Conservation (phyloP, 345 rosid genomes). For the Eucalyptus sp. region DNA sequence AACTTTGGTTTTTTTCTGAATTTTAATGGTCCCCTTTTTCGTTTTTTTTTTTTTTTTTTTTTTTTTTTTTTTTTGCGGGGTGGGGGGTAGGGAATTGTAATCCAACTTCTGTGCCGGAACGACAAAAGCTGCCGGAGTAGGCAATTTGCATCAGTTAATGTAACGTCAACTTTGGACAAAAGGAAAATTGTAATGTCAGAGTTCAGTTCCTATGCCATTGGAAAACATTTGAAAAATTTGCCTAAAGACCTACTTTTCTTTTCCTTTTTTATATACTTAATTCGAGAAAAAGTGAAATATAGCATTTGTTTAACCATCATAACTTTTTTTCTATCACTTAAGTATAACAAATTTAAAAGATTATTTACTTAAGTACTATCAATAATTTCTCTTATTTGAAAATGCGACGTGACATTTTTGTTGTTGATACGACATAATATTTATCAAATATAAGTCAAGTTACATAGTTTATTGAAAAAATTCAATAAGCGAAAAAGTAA, state of each 20-base stretch:
- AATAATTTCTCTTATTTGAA: fast-evolving
- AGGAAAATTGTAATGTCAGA: too few relatives aligned
- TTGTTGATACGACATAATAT: fast-evolving
- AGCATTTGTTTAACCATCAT: fast-evolving
- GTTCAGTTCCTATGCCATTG: background rate
- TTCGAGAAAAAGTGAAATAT: background rate
- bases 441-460: background rate
- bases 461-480: fast-evolving
- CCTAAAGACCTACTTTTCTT: background rate
- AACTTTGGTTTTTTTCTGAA: background rate
- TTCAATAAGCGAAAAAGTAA: background rate
- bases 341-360: fast-evolving
- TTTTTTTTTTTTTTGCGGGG: background rate
- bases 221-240: background rate
- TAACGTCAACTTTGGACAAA: background rate
- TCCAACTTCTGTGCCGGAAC: background rate
- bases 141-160: background rate
- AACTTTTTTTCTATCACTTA: fast-evolving
- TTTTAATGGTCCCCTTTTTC: background rate
- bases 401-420: fast-evolving
- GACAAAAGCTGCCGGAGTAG: background rate
- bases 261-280: fast-evolving
- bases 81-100: background rate
- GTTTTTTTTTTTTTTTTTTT: fast-evolving
- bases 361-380: fast-evolving